Evolutionary conservation across 352 stramenopile genomes (phyloP), one percentile per base, ranked within the genome.

Genomic region (Globisporangium barbulae): DNA sequence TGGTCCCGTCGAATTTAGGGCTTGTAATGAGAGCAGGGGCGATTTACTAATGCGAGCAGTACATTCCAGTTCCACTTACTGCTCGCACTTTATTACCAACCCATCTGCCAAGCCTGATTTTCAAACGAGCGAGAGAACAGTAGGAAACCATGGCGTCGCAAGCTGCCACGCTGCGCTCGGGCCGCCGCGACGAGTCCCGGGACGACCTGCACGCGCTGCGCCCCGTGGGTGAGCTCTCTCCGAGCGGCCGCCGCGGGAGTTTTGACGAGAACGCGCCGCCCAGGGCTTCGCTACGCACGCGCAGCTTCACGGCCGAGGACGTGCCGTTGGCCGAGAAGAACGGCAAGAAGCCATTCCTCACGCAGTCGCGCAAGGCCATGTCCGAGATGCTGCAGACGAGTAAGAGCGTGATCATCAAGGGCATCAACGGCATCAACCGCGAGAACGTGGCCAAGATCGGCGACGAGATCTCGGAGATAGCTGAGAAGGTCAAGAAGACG

Each of bases 231-330:
- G 71, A 74, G 58, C 79, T 89, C 59, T 89, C 76, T 37, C 77
- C 78, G 19, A 68, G 62, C 56, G 70, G 59, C 13, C 42, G 68
- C 4, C 58, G 63, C 47, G 55, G 31, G 5, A 68, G 63, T 55
- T 64, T 64, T 12, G 55, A 65, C 31, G 64, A 48, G 19, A 58
- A 42, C 21, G 47, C 60, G 25, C 47, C 70, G 49, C 55, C 59
- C 19, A 28, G 17, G 19, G 61, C 60, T 13, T 53, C 68, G 42
- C 55, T 68, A 41, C 67, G 68, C 5, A 74, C 83, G 50, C 68
- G 79, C 60, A 92, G 83, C 68, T 94, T 94, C 71, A 91, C 85
- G 48, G 90, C 82, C 0, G 85, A 94, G 57, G 85, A 94, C 64
- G 54, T 91, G 37, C 82, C 85, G 54, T 77, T 73, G 25, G 49